These are phyloP conservation scores for Cucumis cinereus DNA, from an alignment of 306 rosid species.

Conservation along the genomic window DNA sequence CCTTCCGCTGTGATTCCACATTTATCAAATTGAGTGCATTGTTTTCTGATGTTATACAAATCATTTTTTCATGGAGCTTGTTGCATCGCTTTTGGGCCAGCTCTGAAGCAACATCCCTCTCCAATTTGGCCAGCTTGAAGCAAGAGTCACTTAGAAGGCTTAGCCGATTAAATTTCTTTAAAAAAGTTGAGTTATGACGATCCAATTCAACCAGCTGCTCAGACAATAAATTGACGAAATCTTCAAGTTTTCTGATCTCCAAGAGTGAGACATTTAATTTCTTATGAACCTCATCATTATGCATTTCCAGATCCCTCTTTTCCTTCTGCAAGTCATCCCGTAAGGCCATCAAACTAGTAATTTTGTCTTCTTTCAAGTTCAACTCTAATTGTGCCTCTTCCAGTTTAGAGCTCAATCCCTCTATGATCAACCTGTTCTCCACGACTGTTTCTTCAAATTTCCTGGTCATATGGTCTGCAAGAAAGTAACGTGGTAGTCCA, in stretches of 20 bases:
- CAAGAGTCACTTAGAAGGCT: slow-evolving; percentile 45
- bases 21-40: slow-evolving; percentile 32
- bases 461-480: slow-evolving; percentile 56
- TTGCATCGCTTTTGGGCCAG: slow-evolving; percentile 44
- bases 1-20: slow-evolving; percentile 34
- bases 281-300: slow-evolving; percentile 33
- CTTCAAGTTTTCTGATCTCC: slow-evolving; percentile 53
- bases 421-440: slow-evolving; percentile 38
- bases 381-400: slow-evolving; percentile 42
- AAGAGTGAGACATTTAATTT: slow-evolving; percentile 39
- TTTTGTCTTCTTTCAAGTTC: slow-evolving; percentile 53
- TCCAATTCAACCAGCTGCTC: slow-evolving; percentile 48
- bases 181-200: slow-evolving; percentile 41
- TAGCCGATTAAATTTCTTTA: slow-evolving; percentile 54
- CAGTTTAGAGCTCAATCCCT: slow-evolving; percentile 51
- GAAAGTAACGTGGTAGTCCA: slow-evolving; percentile 6
- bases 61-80: slow-evolving; percentile 40
- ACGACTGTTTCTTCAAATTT: slow-evolving; percentile 45
- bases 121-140: slow-evolving; percentile 54
- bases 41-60: slow-evolving; percentile 39
- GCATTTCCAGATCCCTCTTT: slow-evolving; percentile 41
- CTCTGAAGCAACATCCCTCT: slow-evolving; percentile 40
- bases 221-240: slow-evolving; percentile 33
- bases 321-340: slow-evolving; percentile 42
- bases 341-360: slow-evolving; percentile 23